Base-by-base conservation (phyloP, 2,329 filamentous ascomycete genomes). In the Alternaria atra region DNA sequence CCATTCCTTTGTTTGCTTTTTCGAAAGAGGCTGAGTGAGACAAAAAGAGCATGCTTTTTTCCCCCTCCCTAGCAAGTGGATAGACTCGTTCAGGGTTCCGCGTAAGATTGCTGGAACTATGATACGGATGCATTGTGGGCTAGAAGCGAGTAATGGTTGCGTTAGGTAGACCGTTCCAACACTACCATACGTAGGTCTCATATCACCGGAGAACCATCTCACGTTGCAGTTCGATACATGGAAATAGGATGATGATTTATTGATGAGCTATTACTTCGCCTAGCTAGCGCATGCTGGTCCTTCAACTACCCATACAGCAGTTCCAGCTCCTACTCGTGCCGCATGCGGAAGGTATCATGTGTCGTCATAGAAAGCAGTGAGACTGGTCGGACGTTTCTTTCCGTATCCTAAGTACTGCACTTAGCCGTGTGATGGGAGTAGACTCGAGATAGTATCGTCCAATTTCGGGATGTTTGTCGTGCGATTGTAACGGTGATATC, bases 401-500 rank as follows among this genome's bases (percentile, higher is more conserved):
- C 59, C 47, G 57, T 56, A 52, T 57, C 55, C 54, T 42, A 52
- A 58, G 56, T 30, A 64, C 56, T 61, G 44, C 54, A 62, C 39
- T 40, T 56, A 47, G 47, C 54, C 46, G 53, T 54, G 48, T 53
- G 27, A 50, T 40, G 58, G 53, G 53, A 60, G 46, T 58, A 37
- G 58, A 57, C 60, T 65, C 59, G 55, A 60, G 46, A 56, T 50
- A 34, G 57, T 63, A 50, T 60, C 55, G 62, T 63, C 63, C 65
- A 62, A 65, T 68, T 60, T 67, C 52, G 52, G 64, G 55, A 52
- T 58, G 55, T 43, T 53, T 55, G 47, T 62, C 52, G 67, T 69
- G 66, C 59, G 65, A 68, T 67, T 58, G 67, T 61, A 64, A 69
- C 60, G 52, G 64, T 70, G 60, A 54, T 69, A 66, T 67, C 64